Evolutionary conservation across 176 grass and related monocot species (phyloP).

Genomic region (Panicum miliaceum): DNA sequence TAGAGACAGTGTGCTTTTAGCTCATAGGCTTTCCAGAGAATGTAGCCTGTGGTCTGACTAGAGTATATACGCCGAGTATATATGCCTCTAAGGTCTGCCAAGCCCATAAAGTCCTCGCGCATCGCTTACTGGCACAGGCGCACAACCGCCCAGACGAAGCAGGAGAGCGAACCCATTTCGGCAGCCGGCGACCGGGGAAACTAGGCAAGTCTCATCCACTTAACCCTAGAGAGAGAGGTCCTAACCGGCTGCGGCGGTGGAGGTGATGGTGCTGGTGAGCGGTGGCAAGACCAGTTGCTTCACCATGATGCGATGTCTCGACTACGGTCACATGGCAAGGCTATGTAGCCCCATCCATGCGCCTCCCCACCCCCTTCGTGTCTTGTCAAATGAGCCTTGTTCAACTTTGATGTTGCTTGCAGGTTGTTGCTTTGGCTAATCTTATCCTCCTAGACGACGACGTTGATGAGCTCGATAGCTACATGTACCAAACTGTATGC

Average conservation of each 20-base stretch:
- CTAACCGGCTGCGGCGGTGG: slow-evolving; percentile 53
- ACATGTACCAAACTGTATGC: slow-evolving; percentile 98
- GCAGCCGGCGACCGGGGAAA: slow-evolving; percentile 2
- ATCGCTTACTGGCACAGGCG: too few relatives aligned
- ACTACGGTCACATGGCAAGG: slow-evolving; percentile 82
- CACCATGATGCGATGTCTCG: slow-evolving; percentile 95
- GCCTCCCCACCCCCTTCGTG: not conserved
- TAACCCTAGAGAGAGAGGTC: slow-evolving; percentile 28
- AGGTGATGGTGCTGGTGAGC: slow-evolving; percentile 96
- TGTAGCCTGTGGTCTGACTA: too few relatives aligned
- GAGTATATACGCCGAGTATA: too few relatives aligned
- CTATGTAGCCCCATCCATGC: not conserved
- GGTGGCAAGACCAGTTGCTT: slow-evolving; percentile 97
- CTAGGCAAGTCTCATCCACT: not conserved
- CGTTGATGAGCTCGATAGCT: slow-evolving; percentile 94
- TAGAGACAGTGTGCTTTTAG: too few relatives aligned
- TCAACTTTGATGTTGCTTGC: not conserved
- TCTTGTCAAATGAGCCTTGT: not conserved
- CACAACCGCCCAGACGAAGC: too few relatives aligned
- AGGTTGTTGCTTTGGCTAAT: slow-evolving; percentile 90
- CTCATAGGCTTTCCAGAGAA: too few relatives aligned
- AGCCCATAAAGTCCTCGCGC: too few relatives aligned
- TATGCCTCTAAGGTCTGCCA: too few relatives aligned
- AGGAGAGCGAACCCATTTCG: not conserved
- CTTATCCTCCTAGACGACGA: slow-evolving; percentile 76